A percentile compares a stretch with the other conserved stretches of the same genome.
phyloP scores from a whole-genome alignment of 2,329 filamentous ascomycete species.

The Arthrobotrys pseudoclavata region DNA sequence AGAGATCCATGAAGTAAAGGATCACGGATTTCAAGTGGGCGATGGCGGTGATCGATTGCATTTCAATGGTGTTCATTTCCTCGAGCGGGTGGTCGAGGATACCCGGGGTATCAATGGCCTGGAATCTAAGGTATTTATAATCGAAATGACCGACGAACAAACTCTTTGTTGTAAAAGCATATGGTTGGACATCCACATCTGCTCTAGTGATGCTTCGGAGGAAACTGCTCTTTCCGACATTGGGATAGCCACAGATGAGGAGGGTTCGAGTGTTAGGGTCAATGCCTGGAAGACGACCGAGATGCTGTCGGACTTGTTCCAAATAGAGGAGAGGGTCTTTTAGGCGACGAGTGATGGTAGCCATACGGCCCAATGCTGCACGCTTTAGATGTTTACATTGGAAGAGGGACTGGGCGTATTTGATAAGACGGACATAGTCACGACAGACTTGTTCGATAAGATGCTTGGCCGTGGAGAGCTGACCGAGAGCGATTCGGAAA shows the following conservation, averaged over 20 bases:
- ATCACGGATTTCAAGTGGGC: conserved; percentile 95
- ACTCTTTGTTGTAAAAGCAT: conserved; percentile 98
- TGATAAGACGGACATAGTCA: conserved; percentile 94
- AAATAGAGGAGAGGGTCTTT: conserved; percentile 96
- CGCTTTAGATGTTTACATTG: conserved; percentile 99
- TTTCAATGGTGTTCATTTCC: conserved; percentile 99
- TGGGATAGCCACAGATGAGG: conserved; percentile 96
- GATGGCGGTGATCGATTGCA: conserved; percentile 98
- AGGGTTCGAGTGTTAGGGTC: conserved; percentile 97
- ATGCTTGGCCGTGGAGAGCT: conserved; percentile 95
- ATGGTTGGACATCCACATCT: conserved; percentile 96
- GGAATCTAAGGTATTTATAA: conserved; percentile 91
- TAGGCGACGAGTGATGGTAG: conserved; percentile 91
- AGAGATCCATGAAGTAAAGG: conserved; percentile 97
- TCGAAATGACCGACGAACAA: conserved; percentile 98
- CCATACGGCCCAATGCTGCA: conserved; percentile 96
- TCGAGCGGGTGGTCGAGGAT: conserved; percentile 97
- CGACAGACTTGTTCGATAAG: conserved; percentile 95
- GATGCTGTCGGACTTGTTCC: conserved; percentile 95
- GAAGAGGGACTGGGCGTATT: conserved; percentile 96
- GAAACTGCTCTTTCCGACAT: conserved; percentile 97
- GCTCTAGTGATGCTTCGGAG: conserved; percentile 90
- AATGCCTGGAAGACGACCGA: conserved; percentile 97
- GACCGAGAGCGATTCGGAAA: conserved; percentile 95
- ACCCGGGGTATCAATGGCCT: conserved; percentile 98